Base-by-base conservation (phyloP, 2,329 filamentous ascomycete species). In the Coleophoma cylindrospora region DNA sequence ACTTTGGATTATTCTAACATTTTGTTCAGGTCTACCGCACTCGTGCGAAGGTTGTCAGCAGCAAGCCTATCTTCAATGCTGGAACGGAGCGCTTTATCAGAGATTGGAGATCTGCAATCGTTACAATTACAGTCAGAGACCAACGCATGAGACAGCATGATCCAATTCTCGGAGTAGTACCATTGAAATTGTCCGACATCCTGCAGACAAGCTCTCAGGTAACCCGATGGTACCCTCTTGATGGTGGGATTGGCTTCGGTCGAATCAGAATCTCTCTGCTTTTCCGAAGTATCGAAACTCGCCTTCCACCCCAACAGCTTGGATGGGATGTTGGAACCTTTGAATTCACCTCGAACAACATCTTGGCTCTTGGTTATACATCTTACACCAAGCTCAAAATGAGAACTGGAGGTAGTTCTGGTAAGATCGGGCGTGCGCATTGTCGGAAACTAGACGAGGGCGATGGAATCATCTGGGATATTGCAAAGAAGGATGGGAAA, bases 291-390 rank as follows among this genome's bases (percentile, higher is more conserved):
- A 81, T 96, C 40, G 91, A 96, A 66, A 86, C 92, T 48, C 83
- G 83, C 43, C 75, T 97, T 1, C 91, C 91, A n/a, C 87, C 87
- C 0, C 73, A 84, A 38, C 87, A 96, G 68, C 79, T 96, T 4
- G 91, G 92, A 10, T 97, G 92, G 89, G 90, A 96, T 53, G 89
- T 97, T 40, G 94, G 94, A 34, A 96, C 92, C 0, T 96, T 97
- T 63, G 87, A 96, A 63, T 95, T 97, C 64, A 71, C 79, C 0
- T 89, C 86, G 0, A 77, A 89, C 45, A 77, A 75, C 14, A 83
- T 97, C 43, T 77, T 78, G 0, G 82, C 87, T 0, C 70, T 76
- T 13, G 77, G 76, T 44, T 91, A 86, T 60, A 72, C 75, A 1
- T 79, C 82, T 5, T 68, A 76, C 37, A 70, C 81, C 40, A 91